Evolutionary conservation across 768 basidiomycete species (phyloP), one percentile per base, ranked within the genome.

Genomic region (Auricularia cornea): DNA sequence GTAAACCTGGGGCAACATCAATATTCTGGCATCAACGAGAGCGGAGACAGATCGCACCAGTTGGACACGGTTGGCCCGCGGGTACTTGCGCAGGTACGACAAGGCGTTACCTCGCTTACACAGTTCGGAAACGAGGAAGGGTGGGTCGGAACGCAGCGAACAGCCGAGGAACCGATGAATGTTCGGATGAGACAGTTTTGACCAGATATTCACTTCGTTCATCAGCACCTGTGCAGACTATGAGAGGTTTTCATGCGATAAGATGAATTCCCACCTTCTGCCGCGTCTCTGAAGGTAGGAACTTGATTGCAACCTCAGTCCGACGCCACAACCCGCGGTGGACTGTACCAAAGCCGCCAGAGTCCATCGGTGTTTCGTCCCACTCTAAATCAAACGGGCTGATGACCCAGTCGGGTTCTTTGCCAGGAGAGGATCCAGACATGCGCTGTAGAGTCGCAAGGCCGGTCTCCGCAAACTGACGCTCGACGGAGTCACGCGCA

Each of bases 61-160:
- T 69, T 64, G 62, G 68, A 61, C 48, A 62, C 68, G 65, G 52
- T 33, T 59, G 64, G 63, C 66, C 67, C 62, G 68, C 61, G 66
- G 63, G 69, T 60, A 61, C 68, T 72, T 80, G 81, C 67, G 92
- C 73, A 69, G 80, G 44, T 20, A 89, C 63, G 77, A 77, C 20
- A 83, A 80, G 38, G 93, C 74, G 66, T 81, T 86, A 28, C 89
- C 89, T 40, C 87, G 78, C 65, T 81, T 75, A 71, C 88, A 91
- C 41, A 88, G 87, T 68, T 84, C 86, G 59, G 94, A 90, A 59
- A 89, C 81, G 75, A 89, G 89, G 84, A 86, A 92, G 11, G 89
- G 90, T 16, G 84, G 83, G 52, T 87, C 84, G 28, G 83, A 83
- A 8, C 78, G 77, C 0, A 88, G 80, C 67, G 86, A 88, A 30